Evolutionary conservation across 805 yeast genomes (phyloP), one percentile per base, ranked within the genome.

Genomic region (Zygosaccharomyces bailii): DNA sequence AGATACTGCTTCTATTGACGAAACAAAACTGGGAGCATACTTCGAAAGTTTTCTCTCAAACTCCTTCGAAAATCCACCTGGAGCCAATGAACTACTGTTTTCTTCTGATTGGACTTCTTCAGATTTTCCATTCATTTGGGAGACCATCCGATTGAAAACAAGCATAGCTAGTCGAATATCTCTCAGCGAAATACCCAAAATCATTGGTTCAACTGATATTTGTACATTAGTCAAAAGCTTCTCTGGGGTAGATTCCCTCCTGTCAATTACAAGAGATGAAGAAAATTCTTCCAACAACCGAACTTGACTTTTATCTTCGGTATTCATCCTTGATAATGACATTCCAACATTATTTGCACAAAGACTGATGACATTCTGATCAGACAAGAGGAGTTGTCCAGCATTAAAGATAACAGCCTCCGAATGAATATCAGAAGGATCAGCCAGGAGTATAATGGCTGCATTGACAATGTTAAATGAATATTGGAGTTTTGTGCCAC

Each of bases 341-440:
- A 93, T 79, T 2, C 98, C 97, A 42, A 89, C 78, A 47, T 84
- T 86, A 51, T 82, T 76, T 0, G 86, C 82, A 20, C 86, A 79
- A 4, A 89, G 59, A 0, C 91, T 75, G 0, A 76, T 65, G 2
- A 83, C 78, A 45, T 80, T 78, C 56, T 84, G 89, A 46, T 84
- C 79, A 0, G 91, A 75, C 2, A 86, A 59, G 35, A 83, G 67
- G 2, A 89, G 65, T 57, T 90, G 96, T 47, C 84, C 95, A 10
- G 89, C 79, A 56, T 86, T 86, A 68, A 93, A 84, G 1, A 91
- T 96, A 48, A 91, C 76, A 0, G 98, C 98, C 55, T 90, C 96
- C 0, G 96, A 79, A 48, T 80, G 74, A 2, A 65, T 60, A 5
- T 73, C 70, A 0, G 82, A 73, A 0, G 96, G 86, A 60, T 91